phyloP scores from a whole-genome alignment of 495 filamentous ascomycete genomes.

The Aspergillus affinis region DNA sequence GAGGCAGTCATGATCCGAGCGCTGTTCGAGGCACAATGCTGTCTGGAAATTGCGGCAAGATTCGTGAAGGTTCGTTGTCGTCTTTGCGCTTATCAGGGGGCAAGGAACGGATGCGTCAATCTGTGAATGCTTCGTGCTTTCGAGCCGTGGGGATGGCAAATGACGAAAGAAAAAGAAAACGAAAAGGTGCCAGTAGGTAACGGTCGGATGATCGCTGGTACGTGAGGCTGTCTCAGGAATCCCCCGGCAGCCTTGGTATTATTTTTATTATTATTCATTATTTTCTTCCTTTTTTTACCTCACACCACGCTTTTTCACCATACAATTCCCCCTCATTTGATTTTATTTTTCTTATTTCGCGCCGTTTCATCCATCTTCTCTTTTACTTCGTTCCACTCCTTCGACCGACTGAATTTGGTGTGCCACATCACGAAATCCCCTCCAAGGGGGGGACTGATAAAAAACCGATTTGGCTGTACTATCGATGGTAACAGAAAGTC shows the following conservation, averaged over 20 bases:
- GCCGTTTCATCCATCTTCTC: too few species aligned
- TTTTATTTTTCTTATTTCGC: too few species aligned
- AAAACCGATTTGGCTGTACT: background rate
- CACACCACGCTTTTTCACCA: background rate
- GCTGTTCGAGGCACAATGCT: background rate
- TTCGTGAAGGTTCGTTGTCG: background rate
- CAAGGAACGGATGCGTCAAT: background rate
- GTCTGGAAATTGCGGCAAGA: background rate
- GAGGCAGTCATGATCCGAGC: background rate
- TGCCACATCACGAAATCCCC: background rate
- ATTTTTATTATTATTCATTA: too few species aligned
- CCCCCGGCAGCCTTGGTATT: too few species aligned
- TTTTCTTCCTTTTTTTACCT: background rate
- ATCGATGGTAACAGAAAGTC: background rate
- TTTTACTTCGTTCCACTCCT: too few species aligned
- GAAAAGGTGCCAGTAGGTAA: background rate
- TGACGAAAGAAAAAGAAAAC: background rate
- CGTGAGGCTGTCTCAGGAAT: background rate
- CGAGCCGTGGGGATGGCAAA: background rate
- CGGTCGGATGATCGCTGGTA: background rate
- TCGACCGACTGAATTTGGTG: too few species aligned
- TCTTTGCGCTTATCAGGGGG: too few species aligned
- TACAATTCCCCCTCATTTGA: too few species aligned
- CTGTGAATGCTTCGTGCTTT: background rate
- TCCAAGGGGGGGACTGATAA: background rate